A percentile compares a stretch with the other conserved stretches of the same genome.
Evolutionary conservation across 495 filamentous ascomycete genomes (phyloP).

Genomic region (Parmelia sp.): DNA sequence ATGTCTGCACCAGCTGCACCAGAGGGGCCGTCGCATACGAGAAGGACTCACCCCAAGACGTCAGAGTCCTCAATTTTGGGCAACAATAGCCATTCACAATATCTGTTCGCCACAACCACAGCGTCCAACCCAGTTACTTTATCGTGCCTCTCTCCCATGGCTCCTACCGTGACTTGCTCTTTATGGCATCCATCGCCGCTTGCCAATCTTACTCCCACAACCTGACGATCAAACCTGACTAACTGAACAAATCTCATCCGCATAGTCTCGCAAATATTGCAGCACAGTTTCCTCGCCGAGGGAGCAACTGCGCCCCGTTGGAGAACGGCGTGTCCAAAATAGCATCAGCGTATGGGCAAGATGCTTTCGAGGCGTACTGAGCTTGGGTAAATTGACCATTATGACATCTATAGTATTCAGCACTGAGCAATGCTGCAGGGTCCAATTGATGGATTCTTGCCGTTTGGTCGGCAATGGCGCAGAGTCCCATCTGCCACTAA

Average conservation of each 20-base stretch:
- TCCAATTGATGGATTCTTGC: background rate
- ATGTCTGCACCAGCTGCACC: constrained; percentile 76
- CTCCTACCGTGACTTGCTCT: background rate
- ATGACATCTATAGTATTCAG: background rate
- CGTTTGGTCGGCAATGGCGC: background rate
- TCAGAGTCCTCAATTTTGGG: background rate
- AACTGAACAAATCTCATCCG: background rate
- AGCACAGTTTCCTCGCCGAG: constrained; percentile 43
- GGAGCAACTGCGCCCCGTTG: constrained; percentile 58
- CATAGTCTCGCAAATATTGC: background rate
- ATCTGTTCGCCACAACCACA: background rate
- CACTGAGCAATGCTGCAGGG: background rate
- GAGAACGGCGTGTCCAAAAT: constrained; percentile 67
- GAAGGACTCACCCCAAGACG: constrained; percentile 47
- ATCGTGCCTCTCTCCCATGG: background rate
- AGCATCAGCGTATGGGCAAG: constrained; percentile 73
- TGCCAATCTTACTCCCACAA: background rate
- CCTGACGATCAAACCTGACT: background rate
- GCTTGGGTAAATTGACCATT: constrained; percentile 1
- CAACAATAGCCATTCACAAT: background rate
- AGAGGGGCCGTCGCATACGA: constrained; percentile 71
- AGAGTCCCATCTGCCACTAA: background rate
- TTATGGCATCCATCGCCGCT: background rate
- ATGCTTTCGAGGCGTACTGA: constrained; percentile 62
- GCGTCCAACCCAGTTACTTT: background rate